Conservation (phyloP, 352 stramenopile genomes). For the Chrysophaeum taylorii region DNA sequence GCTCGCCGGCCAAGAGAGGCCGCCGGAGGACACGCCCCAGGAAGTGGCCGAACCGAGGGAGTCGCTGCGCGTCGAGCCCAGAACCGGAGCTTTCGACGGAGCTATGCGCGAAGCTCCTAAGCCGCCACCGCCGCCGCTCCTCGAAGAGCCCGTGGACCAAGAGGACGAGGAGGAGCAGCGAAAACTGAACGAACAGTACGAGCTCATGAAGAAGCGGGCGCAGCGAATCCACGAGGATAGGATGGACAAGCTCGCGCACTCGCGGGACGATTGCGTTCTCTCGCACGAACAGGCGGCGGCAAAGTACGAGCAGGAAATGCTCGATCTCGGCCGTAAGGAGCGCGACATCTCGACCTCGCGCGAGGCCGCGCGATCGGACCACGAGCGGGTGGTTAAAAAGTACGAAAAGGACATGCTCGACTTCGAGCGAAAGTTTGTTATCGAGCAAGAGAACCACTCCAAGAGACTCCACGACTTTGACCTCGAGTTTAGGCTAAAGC, state of each 20-base stretch:
- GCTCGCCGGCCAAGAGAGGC: too few species aligned
- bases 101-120: too few species aligned
- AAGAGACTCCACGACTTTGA: not conserved
- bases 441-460: conserved; percentile 1
- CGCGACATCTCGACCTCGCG: not conserved
- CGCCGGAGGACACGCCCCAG: too few species aligned
- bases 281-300: conserved; percentile 46
- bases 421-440: conserved; percentile 2
- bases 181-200: conserved; percentile 44
- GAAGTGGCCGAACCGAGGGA: too few species aligned
- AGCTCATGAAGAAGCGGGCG: conserved; percentile 45
- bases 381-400: not conserved
- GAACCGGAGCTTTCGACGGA: too few species aligned
- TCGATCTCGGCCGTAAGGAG: conserved; percentile 22
- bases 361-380: not conserved
- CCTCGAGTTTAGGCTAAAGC: not conserved
- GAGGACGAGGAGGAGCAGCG: conserved; percentile 37
- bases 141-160: conserved; percentile 10
- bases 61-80: too few species aligned
- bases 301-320: conserved; percentile 48
- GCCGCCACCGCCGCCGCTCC: too few species aligned
- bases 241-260: conserved; percentile 50
- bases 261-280: conserved; percentile 41
- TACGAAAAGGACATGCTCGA: conserved; percentile 7
- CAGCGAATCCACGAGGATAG: conserved; percentile 51